Percentiles rank a stretch among this genome's conserved stretches.
These are phyloP conservation scores for Arxiozyma heterogenica DNA, from an alignment of 1,139 yeast species.

Conservation along the genomic window DNA sequence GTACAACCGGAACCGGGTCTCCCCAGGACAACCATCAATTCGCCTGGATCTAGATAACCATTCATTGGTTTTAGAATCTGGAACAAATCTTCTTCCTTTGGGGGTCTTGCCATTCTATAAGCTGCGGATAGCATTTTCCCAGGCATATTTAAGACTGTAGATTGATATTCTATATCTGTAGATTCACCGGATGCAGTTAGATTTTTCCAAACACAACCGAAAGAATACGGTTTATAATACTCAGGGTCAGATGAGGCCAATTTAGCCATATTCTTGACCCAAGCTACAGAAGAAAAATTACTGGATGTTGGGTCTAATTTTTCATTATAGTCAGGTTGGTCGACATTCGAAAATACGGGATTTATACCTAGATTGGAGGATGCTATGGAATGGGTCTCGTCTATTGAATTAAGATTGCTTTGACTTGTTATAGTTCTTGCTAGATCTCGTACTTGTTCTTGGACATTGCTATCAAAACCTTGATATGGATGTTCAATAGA, in stretches of 20 bases:
- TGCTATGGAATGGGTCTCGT: slow-evolving; percentile 3
- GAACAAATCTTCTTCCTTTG: slow-evolving; percentile 28
- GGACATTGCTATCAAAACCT: slow-evolving; percentile 14
- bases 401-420: not conserved
- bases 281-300: slow-evolving; percentile 51
- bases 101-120: slow-evolving; percentile 20
- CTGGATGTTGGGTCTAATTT: slow-evolving; percentile 47
- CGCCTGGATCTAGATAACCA: slow-evolving; percentile 60
- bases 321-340: slow-evolving; percentile 33
- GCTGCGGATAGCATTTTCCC: slow-evolving; percentile 17
- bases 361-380: slow-evolving; percentile 9
- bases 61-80: slow-evolving; percentile 62
- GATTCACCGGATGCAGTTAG: slow-evolving; percentile 70
- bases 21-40: slow-evolving; percentile 66
- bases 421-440: slow-evolving; percentile 12
- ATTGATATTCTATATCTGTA: slow-evolving; percentile 70
- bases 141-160: slow-evolving; percentile 54
- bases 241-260: slow-evolving; percentile 51
- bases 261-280: slow-evolving; percentile 65
- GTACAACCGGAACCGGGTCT: slow-evolving; percentile 86
- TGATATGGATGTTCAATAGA: slow-evolving; percentile 10
- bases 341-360: slow-evolving; percentile 16
- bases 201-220: slow-evolving; percentile 63
- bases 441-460: slow-evolving; percentile 10
- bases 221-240: slow-evolving; percentile 50